Base-by-base conservation (phyloP, 495 filamentous ascomycete genomes). In the Rostrohypoxylon terebratum region DNA sequence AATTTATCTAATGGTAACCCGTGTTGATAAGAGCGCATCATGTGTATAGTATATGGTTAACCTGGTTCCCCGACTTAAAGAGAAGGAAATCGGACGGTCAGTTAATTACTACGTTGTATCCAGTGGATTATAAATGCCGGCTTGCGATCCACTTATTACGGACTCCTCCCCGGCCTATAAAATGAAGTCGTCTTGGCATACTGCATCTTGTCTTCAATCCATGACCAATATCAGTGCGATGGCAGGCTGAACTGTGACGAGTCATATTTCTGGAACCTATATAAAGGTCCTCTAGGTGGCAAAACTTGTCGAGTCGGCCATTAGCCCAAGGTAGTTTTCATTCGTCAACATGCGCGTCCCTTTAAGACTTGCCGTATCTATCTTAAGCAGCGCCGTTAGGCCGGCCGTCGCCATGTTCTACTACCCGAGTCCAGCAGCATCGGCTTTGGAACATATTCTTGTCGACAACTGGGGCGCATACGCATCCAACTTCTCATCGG, bases 401-500 rank as follows among this genome's bases (percentile, higher is more conserved):
- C 58, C 18, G 18, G 31, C 18, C 47, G n/a, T 8, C 70, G 68
- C 68, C 48, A 74, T 72, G 64, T 79, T 80, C 61, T 81, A 72
- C 42, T 81, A 81, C 21, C 79, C 78, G 23, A 72, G 33, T 38
- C 57, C 74, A 1, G 73, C 75, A 13, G 51, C 57, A 0, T 77
- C 77, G 7, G 53, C 68, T 3, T 42, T 81, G 1, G 79, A 81
- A 58, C 78, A 78, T 38, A 77, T 81, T 21, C 61, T 80, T 6
- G 78, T 81, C 14, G 78, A 79, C 50, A 77, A 75, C 62, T 69
- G 75, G 71, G 79, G 72, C 9, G 75, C 76, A 0, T 74, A 80
- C 44, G 71, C 78, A 0, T 77, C 77, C 18, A 78, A 77, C 36
- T 81, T 81, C 55, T 74, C 75, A 0, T 59, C 73, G 16, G 77